Evolutionary conservation across 177 flowering plant species (phyloP).

Genomic region (Telopea speciosissima): DNA sequence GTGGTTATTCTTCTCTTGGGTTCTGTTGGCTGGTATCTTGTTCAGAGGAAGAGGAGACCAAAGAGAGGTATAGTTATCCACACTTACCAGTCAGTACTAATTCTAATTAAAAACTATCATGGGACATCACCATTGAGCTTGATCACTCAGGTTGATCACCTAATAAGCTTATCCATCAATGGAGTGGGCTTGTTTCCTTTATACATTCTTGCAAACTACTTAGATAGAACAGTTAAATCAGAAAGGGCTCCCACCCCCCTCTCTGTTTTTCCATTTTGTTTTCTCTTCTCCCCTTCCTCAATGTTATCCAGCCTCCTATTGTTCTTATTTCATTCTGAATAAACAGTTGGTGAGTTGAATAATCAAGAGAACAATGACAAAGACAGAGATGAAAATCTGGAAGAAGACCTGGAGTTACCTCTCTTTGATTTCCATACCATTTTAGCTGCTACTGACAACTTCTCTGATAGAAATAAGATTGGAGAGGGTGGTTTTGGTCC

Average conservation of each 20-base stretch:
- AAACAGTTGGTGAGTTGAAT: too few species aligned
- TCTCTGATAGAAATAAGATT: constrained; percentile 10
- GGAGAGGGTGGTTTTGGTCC: constrained; percentile 19
- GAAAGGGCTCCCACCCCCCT: background rate
- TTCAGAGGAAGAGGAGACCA: background rate
- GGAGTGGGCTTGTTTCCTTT: too few species aligned
- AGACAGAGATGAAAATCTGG: background rate
- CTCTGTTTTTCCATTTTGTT: too few species aligned
- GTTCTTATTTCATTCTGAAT: too few species aligned
- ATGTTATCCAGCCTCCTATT: too few species aligned
- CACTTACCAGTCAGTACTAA: background rate
- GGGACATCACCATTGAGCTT: background rate
- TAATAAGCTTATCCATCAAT: background rate
- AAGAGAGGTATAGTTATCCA: background rate
- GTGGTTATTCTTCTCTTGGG: background rate
- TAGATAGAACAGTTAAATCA: background rate
- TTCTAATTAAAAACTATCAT: too few species aligned
- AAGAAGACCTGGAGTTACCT: constrained; percentile 4
- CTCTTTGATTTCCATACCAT: constrained; percentile 7
- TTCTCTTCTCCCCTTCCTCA: background rate
- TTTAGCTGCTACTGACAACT: constrained; percentile 10
- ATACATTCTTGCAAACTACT: background rate
- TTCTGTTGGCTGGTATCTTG: background rate
- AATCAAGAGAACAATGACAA: too few species aligned
- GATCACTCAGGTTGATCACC: background rate